Percentiles rank a stretch among this genome's conserved stretches.
These are phyloP conservation scores for Lentinula edodes DNA, from an alignment of 768 basidiomycete genomes.

Conservation along the genomic window DNA sequence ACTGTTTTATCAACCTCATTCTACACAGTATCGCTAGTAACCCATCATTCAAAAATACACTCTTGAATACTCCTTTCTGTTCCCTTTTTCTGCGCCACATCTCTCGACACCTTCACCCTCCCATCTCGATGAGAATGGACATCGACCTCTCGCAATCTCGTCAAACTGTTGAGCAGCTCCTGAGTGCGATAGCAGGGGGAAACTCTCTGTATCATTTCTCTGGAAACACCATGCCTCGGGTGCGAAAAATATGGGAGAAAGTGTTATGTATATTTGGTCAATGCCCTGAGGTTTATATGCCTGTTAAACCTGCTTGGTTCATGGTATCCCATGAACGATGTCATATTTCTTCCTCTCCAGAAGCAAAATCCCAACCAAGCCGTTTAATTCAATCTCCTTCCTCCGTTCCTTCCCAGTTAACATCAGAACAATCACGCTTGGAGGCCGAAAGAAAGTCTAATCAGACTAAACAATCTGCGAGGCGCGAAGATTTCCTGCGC, in stretches of 20 bases:
- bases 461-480: neutral
- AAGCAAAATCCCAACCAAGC: no score
- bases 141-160: neutral
- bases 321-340: neutral
- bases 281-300: neutral
- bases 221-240: neutral
- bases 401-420: no score
- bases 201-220: neutral
- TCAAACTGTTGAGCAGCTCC: neutral
- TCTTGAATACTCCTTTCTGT: neutral
- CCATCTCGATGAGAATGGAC: neutral
- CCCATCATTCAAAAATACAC: neutral
- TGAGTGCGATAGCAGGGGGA: neutral
- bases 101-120: neutral
- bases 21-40: neutral
- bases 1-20: neutral
- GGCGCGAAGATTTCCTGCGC: neutral
- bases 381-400: no score
- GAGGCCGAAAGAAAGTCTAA: neutral
- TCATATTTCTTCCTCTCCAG: no score
- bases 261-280: neutral
- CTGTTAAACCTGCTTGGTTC: neutral
- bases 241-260: neutral
- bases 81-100: neutral
- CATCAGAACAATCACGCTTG: no score